Conservation (phyloP, 1,284 basidiomycete species). For the Afroboletus lepidellus region DNA sequence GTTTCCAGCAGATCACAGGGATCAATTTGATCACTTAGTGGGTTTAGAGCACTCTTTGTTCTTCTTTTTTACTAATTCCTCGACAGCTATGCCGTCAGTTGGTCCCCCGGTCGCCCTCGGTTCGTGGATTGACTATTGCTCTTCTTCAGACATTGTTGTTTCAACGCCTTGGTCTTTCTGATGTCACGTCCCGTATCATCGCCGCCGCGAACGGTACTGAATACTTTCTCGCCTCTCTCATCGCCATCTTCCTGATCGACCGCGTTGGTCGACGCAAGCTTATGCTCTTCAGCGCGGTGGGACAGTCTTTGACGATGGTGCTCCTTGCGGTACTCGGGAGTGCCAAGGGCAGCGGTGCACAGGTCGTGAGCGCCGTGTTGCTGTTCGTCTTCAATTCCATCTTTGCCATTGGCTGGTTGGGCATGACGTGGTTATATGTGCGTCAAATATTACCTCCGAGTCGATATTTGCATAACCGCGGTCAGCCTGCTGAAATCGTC, state of each 20-base stretch:
- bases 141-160: constrained; percentile 51
- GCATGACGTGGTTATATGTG: constrained; percentile 70
- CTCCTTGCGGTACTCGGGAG: constrained; percentile 34
- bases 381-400: constrained; percentile 36
- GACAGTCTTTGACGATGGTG: constrained; percentile 38
- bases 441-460: constrained; percentile 20
- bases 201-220: constrained; percentile 71
- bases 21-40: constrained; percentile 66
- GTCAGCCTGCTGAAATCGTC: constrained; percentile 63
- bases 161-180: constrained; percentile 57
- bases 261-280: constrained; percentile 38
- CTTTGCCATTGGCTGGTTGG: constrained; percentile 35
- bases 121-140: not conserved
- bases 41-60: constrained; percentile 2
- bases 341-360: constrained; percentile 35
- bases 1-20: constrained; percentile 68
- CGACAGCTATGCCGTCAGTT: constrained; percentile 37
- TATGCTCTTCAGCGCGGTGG: constrained; percentile 37
- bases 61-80: not conserved
- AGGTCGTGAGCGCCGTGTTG: constrained; percentile 48
- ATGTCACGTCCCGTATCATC: constrained; percentile 61
- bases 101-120: not conserved
- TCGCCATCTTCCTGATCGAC: constrained; percentile 35
- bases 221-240: constrained; percentile 34
- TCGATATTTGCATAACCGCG: not conserved